Evolutionary conservation across 75 land plant species (phyloP).

Genomic region (Picea sitchensis): DNA sequence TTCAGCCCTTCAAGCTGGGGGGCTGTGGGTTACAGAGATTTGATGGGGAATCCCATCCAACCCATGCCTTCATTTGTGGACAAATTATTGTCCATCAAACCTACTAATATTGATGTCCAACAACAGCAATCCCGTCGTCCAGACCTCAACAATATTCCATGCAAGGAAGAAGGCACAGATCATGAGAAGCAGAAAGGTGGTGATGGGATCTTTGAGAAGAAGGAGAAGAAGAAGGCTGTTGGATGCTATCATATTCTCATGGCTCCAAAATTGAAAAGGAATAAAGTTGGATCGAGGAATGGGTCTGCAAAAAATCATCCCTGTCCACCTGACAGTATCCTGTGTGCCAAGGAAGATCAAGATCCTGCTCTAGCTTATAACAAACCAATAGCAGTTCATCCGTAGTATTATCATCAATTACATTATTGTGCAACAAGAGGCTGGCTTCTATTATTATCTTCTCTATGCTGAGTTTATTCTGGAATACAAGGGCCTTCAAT

Average conservation of each 20-base stretch:
- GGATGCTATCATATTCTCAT: neutral
- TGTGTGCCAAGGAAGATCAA: neutral
- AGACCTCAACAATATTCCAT: neutral
- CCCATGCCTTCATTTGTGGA: neutral
- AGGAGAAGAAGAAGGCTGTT: neutral
- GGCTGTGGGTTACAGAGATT: constrained; percentile 21
- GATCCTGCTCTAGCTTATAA: neutral
- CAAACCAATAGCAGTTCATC: neutral
- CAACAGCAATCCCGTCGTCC: neutral
- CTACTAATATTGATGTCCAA: neutral
- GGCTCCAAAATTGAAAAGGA: neutral
- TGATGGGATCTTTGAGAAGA: neutral
- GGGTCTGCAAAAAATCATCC: neutral
- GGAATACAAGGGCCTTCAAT: neutral
- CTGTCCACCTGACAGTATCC: neutral
- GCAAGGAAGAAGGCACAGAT: neutral
- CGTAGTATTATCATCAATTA: neutral
- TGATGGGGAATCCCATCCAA: constrained; percentile 12
- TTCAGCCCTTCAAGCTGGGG: constrained; percentile 25
- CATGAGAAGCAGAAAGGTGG: neutral
- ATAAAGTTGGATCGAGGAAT: neutral
- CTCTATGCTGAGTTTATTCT: neutral
- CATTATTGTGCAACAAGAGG: neutral
- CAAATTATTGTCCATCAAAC: neutral
- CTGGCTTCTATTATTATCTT: too few relatives aligned